Evolutionary conservation across 768 basidiomycete genomes (phyloP).

Genomic region (Rossbeevera mucosa): DNA sequence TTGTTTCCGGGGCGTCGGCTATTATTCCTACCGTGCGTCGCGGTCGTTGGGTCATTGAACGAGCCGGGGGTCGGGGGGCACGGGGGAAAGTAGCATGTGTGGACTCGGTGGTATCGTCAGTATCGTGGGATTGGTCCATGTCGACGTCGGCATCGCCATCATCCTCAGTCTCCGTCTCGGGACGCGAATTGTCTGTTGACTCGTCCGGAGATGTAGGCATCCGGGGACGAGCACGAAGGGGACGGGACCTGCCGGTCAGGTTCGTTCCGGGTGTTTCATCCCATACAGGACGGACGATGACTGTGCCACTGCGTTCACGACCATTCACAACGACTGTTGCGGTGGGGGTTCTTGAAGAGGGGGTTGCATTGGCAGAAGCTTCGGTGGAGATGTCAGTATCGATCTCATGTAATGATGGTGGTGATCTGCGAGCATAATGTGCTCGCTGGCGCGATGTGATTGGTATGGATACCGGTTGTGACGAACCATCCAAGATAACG

Average conservation of each 20-base stretch:
- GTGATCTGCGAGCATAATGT: constrained; percentile 17
- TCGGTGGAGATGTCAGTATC: constrained; percentile 63
- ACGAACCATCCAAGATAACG: constrained; percentile 19
- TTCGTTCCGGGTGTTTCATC: constrained; percentile 34
- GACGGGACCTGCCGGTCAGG: constrained; percentile 28
- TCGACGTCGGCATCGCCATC: constrained; percentile 57
- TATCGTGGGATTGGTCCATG: constrained; percentile 41
- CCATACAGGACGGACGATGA: constrained; percentile 64
- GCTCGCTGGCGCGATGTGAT: constrained; percentile 20
- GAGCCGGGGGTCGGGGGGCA: constrained; percentile 22
- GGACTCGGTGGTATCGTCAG: constrained; percentile 27
- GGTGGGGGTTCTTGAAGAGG: constrained; percentile 58
- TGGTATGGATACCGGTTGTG: constrained; percentile 13
- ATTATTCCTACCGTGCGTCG: constrained; percentile 48
- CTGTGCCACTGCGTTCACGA: constrained; percentile 73
- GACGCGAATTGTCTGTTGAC: constrained; percentile 49
- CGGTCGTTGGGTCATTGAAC: constrained; percentile 33
- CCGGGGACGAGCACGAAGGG: constrained; percentile 27
- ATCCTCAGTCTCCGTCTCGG: constrained; percentile 77
- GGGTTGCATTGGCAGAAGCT: constrained; percentile 55
- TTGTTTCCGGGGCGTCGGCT: constrained; percentile 34
- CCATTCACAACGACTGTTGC: constrained; percentile 51
- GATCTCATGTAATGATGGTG: constrained; percentile 36
- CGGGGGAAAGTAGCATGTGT: constrained; percentile 31
- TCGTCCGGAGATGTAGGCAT: constrained; percentile 38